Percentiles rank a stretch among this genome's conserved stretches.
phyloP scores from a whole-genome alignment of 2,329 filamentous ascomycete species.

The Aspergillus fructus region DNA sequence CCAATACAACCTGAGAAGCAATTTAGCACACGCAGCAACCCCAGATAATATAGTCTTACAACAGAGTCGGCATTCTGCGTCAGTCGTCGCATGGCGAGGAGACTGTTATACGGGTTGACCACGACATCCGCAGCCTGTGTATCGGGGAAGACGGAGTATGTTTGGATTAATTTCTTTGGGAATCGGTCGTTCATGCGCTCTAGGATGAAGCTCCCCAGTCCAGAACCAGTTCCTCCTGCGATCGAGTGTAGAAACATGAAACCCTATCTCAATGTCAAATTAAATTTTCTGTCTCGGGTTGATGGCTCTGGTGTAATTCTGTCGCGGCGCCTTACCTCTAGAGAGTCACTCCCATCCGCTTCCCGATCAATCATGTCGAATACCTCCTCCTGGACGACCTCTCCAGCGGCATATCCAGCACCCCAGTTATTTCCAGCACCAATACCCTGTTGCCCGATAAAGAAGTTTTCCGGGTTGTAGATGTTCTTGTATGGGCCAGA shows the following conservation, averaged over 20 bases:
- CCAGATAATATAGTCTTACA: slow-evolving; percentile 44
- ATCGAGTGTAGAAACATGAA: slow-evolving; percentile 99
- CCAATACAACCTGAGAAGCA: slow-evolving; percentile 67
- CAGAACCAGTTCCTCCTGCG: slow-evolving; percentile 92
- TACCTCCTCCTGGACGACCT: slow-evolving; percentile 90
- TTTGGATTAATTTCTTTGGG: slow-evolving; percentile 98
- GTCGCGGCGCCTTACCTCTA: slow-evolving; percentile 62
- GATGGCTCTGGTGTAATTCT: background rate
- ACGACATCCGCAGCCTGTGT: slow-evolving; percentile 89
- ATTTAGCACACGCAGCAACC: slow-evolving; percentile 23
- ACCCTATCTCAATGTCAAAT: slow-evolving; percentile 54
- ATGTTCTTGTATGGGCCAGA: slow-evolving; percentile 95
- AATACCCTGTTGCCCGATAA: slow-evolving; percentile 87
- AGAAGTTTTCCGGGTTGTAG: slow-evolving; percentile 99
- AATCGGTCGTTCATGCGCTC: slow-evolving; percentile 96
- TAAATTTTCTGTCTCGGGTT: background rate
- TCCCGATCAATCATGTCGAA: slow-evolving; percentile 99
- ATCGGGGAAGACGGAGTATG: slow-evolving; percentile 97
- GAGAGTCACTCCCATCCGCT: slow-evolving; percentile 93
- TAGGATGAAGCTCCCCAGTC: slow-evolving; percentile 90
- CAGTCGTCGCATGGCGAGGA: slow-evolving; percentile 84
- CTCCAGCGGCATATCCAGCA: slow-evolving; percentile 89
- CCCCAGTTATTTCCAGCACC: slow-evolving; percentile 99
- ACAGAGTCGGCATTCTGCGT: slow-evolving; percentile 98
- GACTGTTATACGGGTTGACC: slow-evolving; percentile 96